Evolutionary conservation across 495 filamentous ascomycete genomes (phyloP).

Genomic region (Apiosordaria backusii): DNA sequence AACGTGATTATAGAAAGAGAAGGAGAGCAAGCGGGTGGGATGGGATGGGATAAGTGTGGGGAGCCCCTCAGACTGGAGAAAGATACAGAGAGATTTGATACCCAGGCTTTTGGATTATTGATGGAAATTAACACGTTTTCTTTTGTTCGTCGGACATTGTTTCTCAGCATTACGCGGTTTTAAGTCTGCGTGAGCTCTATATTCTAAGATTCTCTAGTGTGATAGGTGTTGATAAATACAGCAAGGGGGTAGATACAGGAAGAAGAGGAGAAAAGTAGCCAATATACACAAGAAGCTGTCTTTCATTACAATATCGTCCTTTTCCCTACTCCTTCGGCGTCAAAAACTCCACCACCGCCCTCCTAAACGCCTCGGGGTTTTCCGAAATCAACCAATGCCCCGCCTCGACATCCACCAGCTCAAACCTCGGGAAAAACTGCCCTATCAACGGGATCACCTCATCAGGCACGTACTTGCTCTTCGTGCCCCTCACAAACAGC

Average conservation of each 20-base stretch:
- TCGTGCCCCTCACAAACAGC: constrained; percentile 78
- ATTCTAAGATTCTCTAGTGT: background rate
- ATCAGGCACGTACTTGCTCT: constrained; percentile 80
- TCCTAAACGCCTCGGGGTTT: constrained; percentile 80
- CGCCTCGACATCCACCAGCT: constrained; percentile 74
- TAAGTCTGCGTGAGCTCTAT: background rate
- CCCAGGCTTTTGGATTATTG: background rate
- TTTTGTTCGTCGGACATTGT: background rate
- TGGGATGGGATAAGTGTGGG: background rate
- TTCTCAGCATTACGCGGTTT: background rate
- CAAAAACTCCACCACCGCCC: constrained; percentile 53
- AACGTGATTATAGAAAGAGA: background rate
- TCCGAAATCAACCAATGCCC: constrained; percentile 96
- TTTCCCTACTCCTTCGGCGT: constrained; percentile 45
- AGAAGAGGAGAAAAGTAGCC: no score
- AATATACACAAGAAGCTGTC: background rate
- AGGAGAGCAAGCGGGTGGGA: background rate
- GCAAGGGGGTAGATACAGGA: no score
- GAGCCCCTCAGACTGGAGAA: background rate
- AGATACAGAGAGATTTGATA: background rate
- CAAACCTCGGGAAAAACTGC: constrained; percentile 81
- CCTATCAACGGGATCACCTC: constrained; percentile 85
- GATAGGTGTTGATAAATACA: background rate
- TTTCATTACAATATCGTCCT: background rate
- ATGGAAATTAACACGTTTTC: background rate